These are phyloP conservation scores for Annona squamosa DNA, from an alignment of 164 flowering plant genomes.

Conservation along the genomic window DNA sequence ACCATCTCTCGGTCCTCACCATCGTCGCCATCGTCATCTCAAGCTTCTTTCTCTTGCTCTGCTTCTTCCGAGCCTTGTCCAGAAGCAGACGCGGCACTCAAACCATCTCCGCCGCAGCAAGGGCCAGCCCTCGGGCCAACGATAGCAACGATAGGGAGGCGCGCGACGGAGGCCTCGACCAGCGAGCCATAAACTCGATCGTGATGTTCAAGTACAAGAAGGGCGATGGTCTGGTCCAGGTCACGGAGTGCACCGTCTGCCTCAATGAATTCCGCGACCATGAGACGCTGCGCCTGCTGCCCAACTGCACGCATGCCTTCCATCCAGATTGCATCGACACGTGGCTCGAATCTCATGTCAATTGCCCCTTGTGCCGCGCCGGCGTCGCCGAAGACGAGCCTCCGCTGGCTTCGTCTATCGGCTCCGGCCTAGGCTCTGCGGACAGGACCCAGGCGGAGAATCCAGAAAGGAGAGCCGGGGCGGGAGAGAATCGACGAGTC, in stretches of 20 bases:
- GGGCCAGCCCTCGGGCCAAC: slow-evolving; percentile 7
- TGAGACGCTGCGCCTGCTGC: slow-evolving; percentile 50
- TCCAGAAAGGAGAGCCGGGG: slow-evolving; percentile 13
- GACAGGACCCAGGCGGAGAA: slow-evolving; percentile 19
- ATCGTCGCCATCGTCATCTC: slow-evolving; percentile 24
- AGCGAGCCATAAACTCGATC: slow-evolving; percentile 56
- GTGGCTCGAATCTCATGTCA: slow-evolving; percentile 56
- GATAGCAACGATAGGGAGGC: slow-evolving; percentile 15
- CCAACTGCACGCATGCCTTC: slow-evolving; percentile 76
- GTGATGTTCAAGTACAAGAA: slow-evolving; percentile 52
- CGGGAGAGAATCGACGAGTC: slow-evolving; percentile 3
- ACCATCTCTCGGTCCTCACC: slow-evolving; percentile 17
- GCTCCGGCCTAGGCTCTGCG: not conserved
- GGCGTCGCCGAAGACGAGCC: slow-evolving; percentile 19
- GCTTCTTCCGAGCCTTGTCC: slow-evolving; percentile 23
- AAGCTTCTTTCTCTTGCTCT: slow-evolving; percentile 26
- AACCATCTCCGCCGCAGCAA: slow-evolving; percentile 22
- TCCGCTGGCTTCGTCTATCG: slow-evolving; percentile 2
- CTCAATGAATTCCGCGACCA: slow-evolving; percentile 49
- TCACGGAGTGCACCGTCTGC: slow-evolving; percentile 67
- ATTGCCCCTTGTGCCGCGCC: slow-evolving; percentile 64
- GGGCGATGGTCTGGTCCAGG: slow-evolving; percentile 59
- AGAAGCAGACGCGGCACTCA: slow-evolving; percentile 19
- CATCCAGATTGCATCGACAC: slow-evolving; percentile 63
- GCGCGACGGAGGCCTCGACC: slow-evolving; percentile 49